These are phyloP conservation scores for Mucuna pruriens DNA, from an alignment of 306 rosid species.

Conservation along the genomic window DNA sequence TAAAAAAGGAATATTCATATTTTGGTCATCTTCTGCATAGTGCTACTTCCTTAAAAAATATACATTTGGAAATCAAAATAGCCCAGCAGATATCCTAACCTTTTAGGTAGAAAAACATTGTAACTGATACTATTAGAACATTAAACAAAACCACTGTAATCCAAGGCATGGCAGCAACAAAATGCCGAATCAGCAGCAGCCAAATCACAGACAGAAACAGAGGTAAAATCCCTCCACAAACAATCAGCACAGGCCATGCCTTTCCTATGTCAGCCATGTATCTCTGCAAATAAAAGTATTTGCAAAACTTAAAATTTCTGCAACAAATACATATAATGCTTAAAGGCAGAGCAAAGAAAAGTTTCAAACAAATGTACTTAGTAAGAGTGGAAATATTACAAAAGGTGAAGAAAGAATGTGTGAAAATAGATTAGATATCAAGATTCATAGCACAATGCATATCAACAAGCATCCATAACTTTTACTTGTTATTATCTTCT, in stretches of 20 bases:
- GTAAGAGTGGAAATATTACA: background rate
- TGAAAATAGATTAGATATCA: background rate
- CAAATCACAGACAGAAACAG: conserved; percentile 90
- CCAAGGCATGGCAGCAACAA: conserved; percentile 98
- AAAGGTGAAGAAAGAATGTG: background rate
- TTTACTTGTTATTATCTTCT: background rate
- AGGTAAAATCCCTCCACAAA: conserved; percentile 94
- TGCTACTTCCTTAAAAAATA: background rate
- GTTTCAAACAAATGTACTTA: conserved; percentile 20
- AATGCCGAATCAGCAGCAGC: conserved; percentile 90
- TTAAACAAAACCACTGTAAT: conserved; percentile 77
- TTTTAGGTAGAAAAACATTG: conserved; percentile 89
- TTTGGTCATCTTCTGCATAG: background rate
- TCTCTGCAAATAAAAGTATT: conserved; percentile 61
- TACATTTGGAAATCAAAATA: conserved; percentile 24
- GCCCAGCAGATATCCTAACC: conserved; percentile 55
- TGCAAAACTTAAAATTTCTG: conserved; percentile 14
- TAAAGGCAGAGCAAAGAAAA: conserved; percentile 16
- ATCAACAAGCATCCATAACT: background rate
- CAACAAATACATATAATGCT: conserved; percentile 19
- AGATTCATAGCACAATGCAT: conserved; percentile 18
- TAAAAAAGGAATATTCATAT: background rate
- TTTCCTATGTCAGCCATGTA: conserved; percentile 98
- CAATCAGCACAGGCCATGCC: conserved; percentile 92
- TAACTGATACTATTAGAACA: conserved; percentile 76